These are phyloP conservation scores for Phoma sp. DNA, from an alignment of 2,329 filamentous ascomycete species.

Conservation along the genomic window DNA sequence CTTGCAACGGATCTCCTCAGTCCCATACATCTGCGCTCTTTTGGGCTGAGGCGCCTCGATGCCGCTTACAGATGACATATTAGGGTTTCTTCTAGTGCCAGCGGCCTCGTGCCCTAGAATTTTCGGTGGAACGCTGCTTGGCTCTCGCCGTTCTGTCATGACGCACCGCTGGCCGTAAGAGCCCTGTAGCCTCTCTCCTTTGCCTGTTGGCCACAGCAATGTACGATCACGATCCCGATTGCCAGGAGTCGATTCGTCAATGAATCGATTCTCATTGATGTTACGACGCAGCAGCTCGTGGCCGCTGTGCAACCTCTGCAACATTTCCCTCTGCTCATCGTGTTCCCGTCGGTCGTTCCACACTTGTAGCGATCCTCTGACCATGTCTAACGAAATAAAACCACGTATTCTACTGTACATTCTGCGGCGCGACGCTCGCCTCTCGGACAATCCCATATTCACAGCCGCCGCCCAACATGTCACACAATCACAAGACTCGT, in stretches of 20 bases:
- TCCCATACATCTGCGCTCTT: slow-evolving; percentile 27
- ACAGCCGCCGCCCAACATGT: slow-evolving; percentile 56
- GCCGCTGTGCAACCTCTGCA: slow-evolving; percentile 37
- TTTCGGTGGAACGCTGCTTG: slow-evolving; percentile 25
- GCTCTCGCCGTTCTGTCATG: slow-evolving; percentile 31
- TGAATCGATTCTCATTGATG: slow-evolving; percentile 35
- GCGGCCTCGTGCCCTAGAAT: slow-evolving; percentile 28
- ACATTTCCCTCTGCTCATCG: slow-evolving; percentile 32
- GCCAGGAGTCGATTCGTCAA: slow-evolving; percentile 19
- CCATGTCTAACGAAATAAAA: slow-evolving; percentile 26
- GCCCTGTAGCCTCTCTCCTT: slow-evolving; percentile 12
- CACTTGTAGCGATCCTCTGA: slow-evolving; percentile 20
- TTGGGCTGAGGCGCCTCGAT: slow-evolving; percentile 25
- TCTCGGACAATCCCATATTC: slow-evolving; percentile 76
- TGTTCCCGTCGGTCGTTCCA: slow-evolving; percentile 26
- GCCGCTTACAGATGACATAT: slow-evolving; percentile 36
- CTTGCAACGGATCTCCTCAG: slow-evolving; percentile 35
- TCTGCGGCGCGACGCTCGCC: slow-evolving; percentile 73
- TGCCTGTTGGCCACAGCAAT: slow-evolving; percentile 27
- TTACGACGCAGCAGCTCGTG: slow-evolving; percentile 41
- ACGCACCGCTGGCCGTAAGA: slow-evolving; percentile 25
- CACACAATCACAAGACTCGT: slow-evolving; percentile 14
- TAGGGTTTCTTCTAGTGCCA: slow-evolving; percentile 29
- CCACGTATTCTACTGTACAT: slow-evolving; percentile 69
- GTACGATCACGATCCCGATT: slow-evolving; percentile 20